These are phyloP conservation scores for Yamadazyma atlantica DNA, from an alignment of 1,139 yeast genomes.

Conservation along the genomic window DNA sequence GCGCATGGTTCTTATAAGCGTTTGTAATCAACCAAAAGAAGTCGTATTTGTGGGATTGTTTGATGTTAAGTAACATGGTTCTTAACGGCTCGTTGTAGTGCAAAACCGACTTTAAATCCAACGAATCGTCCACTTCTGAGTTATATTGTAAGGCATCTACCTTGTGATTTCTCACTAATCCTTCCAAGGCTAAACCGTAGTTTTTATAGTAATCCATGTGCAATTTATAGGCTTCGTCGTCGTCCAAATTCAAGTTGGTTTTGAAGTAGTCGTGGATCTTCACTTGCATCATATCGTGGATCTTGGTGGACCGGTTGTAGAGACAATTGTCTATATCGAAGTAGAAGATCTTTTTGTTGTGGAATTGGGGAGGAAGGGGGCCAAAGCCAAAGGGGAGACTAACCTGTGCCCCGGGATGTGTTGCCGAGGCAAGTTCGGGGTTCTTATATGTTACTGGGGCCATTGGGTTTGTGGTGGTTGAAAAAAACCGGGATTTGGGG, in stretches of 20 bases:
- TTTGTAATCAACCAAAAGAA: constrained; percentile 85
- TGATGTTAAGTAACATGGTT: constrained; percentile 47
- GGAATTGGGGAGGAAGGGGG: constrained; percentile 35
- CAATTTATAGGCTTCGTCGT: constrained; percentile 72
- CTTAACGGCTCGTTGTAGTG: constrained; percentile 58
- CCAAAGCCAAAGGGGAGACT: constrained; percentile 46
- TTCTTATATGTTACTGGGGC: constrained; percentile 19
- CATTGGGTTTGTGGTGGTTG: constrained; percentile 1
- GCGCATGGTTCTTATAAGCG: constrained; percentile 88
- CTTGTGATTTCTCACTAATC: constrained; percentile 71
- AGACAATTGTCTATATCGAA: constrained; percentile 94
- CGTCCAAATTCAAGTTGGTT: constrained; percentile 55
- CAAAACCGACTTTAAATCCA: constrained; percentile 77
- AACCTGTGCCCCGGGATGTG: constrained; percentile 35
- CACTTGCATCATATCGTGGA: constrained; percentile 85
- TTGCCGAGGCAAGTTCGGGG: constrained; percentile 22
- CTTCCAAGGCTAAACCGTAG: constrained; percentile 92
- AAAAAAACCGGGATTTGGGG: no score
- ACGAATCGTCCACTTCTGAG: constrained; percentile 83
- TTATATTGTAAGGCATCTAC: constrained; percentile 91
- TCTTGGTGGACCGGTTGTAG: constrained; percentile 68
- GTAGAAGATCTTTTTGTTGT: constrained; percentile 58
- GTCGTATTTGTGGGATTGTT: constrained; percentile 34
- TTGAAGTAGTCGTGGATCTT: constrained; percentile 83
- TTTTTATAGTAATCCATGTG: constrained; percentile 77